Evolutionary conservation across 805 yeast species (phyloP).

Genomic region (Monosporozyma servazzii): DNA sequence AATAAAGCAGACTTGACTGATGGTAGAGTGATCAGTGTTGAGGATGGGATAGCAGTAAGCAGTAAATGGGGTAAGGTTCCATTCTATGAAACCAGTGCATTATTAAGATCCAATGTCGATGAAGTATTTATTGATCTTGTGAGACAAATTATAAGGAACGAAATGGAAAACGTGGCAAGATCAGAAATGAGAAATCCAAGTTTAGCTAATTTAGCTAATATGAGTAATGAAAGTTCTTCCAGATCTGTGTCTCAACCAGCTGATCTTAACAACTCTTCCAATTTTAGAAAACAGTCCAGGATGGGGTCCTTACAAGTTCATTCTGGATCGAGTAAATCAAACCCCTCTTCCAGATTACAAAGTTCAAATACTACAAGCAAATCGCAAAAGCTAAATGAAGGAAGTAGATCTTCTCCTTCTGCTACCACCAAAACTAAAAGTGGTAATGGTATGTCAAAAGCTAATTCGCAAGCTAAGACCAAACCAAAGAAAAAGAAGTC

Average conservation of each 20-base stretch:
- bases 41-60: constrained; percentile 75
- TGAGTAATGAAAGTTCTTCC: not conserved
- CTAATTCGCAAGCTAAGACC: not conserved
- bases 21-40: constrained; percentile 67
- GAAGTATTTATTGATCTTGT: constrained; percentile 85
- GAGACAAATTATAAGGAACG: constrained; percentile 57
- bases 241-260: constrained; percentile 1
- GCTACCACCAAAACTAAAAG: not conserved
- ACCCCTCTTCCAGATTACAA: not conserved
- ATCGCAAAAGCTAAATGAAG: not conserved
- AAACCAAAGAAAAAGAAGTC: constrained; percentile 6
- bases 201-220: not conserved
- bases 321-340: not conserved
- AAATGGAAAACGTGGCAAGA: constrained; percentile 18
- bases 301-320: not conserved
- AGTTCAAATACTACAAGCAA: not conserved
- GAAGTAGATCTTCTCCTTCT: not conserved
- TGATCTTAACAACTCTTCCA: not conserved
- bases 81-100: constrained; percentile 90
- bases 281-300: not conserved
- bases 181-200: constrained; percentile 10
- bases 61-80: constrained; percentile 85
- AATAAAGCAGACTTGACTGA: constrained; percentile 79
- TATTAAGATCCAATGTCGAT: constrained; percentile 79
- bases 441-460: not conserved